Evolutionary conservation across 768 basidiomycete genomes (phyloP), one percentile per base, ranked within the genome.

Genomic region (Tylopilus cervinicoccineus): DNA sequence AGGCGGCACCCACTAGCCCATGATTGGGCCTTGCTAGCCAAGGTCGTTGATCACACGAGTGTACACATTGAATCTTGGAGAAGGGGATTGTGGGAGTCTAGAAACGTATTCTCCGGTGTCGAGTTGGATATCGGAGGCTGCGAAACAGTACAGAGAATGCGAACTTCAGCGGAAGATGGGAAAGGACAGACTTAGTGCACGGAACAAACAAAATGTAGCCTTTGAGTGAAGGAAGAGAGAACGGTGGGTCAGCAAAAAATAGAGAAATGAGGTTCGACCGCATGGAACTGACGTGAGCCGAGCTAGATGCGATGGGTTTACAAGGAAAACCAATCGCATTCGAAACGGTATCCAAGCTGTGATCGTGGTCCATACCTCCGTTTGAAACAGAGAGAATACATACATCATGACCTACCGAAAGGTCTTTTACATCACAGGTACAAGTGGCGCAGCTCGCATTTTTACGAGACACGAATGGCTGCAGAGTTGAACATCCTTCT

Each of bases 1-100:
- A 82, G 75, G 32, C 65, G 58, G 60, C 81, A 84, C 2, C 52
- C 59, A 47, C 72, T 69, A 8, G 76, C 79, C 81, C 79, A 83
- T 34, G 51, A 10, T 48, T 69, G 71, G 7, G 83, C 83, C 34
- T 65, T 70, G 20, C 54, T 55, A 12, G 78, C 80, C 32, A 81
- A 70, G 13, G 61, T 50, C 7, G 62, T 42, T 7, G 76, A 77
- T 81, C 83, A 84, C 12, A 55, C 64, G 28, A 84, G 65, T 5
- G 70, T 60, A 51, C 6, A 76, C 78, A 43, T 67, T 67, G 61
- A 78, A 73, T 23, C 38, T 31, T 1, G 61, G 46, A 83, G 77
- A 38, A 76, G 59, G 22, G 42, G 46, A 59, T 84, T 84, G 59
- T 83, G 81, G 1, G 68, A 65, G 23, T 42, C 32, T 16, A 84